Evolutionary conservation across 148 eudicot species (phyloP), one percentile per base, ranked within the genome.

Genomic region (Fagopyrum homotropicum): DNA sequence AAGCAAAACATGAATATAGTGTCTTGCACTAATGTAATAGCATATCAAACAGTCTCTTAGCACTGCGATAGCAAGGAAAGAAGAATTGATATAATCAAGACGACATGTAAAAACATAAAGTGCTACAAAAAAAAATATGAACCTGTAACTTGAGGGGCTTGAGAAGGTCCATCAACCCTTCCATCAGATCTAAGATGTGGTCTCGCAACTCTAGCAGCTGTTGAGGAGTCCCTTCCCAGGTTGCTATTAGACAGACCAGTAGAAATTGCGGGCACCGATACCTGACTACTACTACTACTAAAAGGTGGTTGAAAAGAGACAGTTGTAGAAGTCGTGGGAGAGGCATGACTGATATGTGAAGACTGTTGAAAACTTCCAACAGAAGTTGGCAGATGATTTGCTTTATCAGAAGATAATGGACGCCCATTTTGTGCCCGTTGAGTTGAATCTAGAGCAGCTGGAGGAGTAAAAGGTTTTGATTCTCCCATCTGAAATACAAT

Each of bases 91-190:
- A 49, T 49, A 49, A 9, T 49, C 52, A 1, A 8, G 52, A 9
- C 9, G 52, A 49, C 2, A 49, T 8, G 12, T 12, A 49, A 49
- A 8, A 49, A 49, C 52, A 49, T 49, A 9, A 49, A 49, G 52
- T 49, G 22, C 63, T 6, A 17, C 10, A 17, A 57, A 57, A 19
- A 19, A 15, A 17, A 7, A 19, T 19, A n/a, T 45, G 9, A 45
- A 91, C 97, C 91, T 91, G 89, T 91, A 81, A 79, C 77, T 57
- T 87, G 92, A 8, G 86, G 81, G 30, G 79, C 56, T 56, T 80
- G 80, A 35, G 88, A 77, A 75, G 83, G 78, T 54, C 90, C 90
- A 82, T 84, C 88, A 45, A 83, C 70, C 79, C 93, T 85, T 64
- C 83, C 85, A 77, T 88, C 94, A 64, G 84, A 74, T 82, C 85